Evolutionary conservation across 768 basidiomycete genomes (phyloP).

Genomic region (Rhodocollybia butyracea): DNA sequence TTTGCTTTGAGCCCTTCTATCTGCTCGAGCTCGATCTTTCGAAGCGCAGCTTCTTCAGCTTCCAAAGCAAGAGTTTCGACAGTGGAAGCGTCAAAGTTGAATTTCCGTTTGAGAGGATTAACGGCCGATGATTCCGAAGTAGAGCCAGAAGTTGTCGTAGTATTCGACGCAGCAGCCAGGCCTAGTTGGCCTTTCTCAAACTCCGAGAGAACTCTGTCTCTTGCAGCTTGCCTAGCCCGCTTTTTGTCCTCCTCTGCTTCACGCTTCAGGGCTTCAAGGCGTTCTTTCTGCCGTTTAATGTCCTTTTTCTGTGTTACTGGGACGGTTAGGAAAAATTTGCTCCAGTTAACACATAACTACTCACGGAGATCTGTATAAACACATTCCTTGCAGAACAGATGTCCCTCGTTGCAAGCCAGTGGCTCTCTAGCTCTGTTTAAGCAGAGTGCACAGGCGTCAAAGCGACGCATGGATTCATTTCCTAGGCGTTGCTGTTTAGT

Average conservation of each 20-base stretch:
- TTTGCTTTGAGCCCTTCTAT: conserved; percentile 83
- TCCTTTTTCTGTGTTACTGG: conserved; percentile 87
- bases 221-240: conserved; percentile 66
- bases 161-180: conserved; percentile 30
- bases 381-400: conserved; percentile 96
- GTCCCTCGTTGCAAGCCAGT: conserved; percentile 79
- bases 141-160: conserved; percentile 31
- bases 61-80: conserved; percentile 72
- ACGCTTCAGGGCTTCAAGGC: conserved; percentile 66
- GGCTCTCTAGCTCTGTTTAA: conserved; percentile 82
- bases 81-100: conserved; percentile 71
- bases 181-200: conserved; percentile 88
- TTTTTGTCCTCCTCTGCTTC: conserved; percentile 80
- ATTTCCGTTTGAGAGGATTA: conserved; percentile 68
- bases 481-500: conserved; percentile 66
- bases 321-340: conserved; percentile 6
- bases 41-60: conserved; percentile 86
- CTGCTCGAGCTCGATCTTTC: conserved; percentile 80
- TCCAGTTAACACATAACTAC: conserved; percentile 20
- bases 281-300: conserved; percentile 86
- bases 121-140: conserved; percentile 16
- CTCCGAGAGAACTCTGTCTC: conserved; percentile 85
- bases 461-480: conserved; percentile 88
- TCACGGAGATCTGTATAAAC: conserved; percentile 79
- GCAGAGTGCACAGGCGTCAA: conserved; percentile 90